Base-by-base conservation (phyloP, 1,139 yeast species). In the Yueomyces sp. region DNA sequence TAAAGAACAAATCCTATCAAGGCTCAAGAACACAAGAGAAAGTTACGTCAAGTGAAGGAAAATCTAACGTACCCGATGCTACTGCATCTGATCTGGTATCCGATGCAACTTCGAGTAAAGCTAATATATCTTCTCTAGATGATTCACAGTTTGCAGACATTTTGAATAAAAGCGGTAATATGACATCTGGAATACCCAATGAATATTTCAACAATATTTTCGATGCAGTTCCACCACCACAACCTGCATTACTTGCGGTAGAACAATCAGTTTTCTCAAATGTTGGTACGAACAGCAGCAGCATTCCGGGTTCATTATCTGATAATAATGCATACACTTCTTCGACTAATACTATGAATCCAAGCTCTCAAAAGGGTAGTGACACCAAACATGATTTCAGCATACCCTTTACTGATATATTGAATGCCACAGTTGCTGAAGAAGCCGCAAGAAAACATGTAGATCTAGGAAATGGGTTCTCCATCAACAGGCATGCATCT, bases 401-500 rank as follows among this genome's bases (percentile, higher is more conserved):
- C 19, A 19, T 19, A 19, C 31, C 6, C 6, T 33, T 33, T 33
- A 11, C 8, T 6, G n/a, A 33, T 33, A 33, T 33, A 6, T 33
- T 33, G 8, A 29, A 29, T 29, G 6, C 31, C 6, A 29, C 8
- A 6, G 31, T 8, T 8, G 9, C 6, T 29, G 9, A 29, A 29
- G 31, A 29, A 29, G 11, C n/a, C n/a, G 26, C 4, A 3, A 30
- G 47, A 27, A 49, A 50, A 30, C 50, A 50, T 40, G 52, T 59
- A 6, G 63, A 60, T 43, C 46, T 60, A 19, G 65, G 65, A 9
- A 57, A 60, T 41, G 65, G 65, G 0, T 47, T 60, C 32, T 60
- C 52, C 3, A 40, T 60, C 19, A 55, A 55, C 19, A 50, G 60
- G 3, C 50, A 55, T 42, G 50, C 46, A 30, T 49, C 59, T 35